A percentile compares a stretch with the other conserved stretches of the same genome.
phyloP scores from a whole-genome alignment of 1,139 yeast genomes.

The Candida mesenterica region DNA sequence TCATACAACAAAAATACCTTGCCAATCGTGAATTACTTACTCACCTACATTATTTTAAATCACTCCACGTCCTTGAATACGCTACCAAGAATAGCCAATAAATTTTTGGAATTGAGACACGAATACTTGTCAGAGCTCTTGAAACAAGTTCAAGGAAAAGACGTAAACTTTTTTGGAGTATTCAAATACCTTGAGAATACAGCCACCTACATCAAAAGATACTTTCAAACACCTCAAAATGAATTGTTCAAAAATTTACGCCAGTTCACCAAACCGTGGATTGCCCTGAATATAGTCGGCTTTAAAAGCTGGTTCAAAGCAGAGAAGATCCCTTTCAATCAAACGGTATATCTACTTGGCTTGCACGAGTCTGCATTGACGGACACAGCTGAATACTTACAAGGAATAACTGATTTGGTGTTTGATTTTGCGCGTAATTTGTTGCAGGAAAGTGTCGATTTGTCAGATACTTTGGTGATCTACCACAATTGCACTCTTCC shows the following conservation, averaged over 20 bases:
- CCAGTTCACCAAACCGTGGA: conserved; percentile 27
- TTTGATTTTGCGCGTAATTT: conserved; percentile 10
- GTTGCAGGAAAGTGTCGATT: conserved; percentile 3
- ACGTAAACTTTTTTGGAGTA: conserved; percentile 27
- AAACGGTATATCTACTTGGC: conserved; percentile 9
- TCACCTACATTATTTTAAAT: conserved; percentile 33
- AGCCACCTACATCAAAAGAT: conserved; percentile 24
- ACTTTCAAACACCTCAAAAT: conserved; percentile 23
- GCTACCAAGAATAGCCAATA: conserved; percentile 21
- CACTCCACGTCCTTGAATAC: conserved; percentile 18
- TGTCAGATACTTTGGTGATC: conserved; percentile 14
- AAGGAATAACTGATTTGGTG: conserved; percentile 9
- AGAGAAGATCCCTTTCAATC: conserved; percentile 13
- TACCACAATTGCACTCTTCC: conserved; percentile 25
- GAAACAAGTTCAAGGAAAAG: conserved; percentile 1
- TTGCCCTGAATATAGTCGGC: conserved; percentile 27
- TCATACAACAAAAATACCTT: conserved; percentile 22
- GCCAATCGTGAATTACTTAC: conserved; percentile 35
- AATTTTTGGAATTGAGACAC: conserved; percentile 27
- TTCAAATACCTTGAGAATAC: conserved; percentile 38
- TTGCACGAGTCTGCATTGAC: conserved; percentile 7
- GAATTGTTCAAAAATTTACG: conserved; percentile 21
- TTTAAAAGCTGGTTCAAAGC: conserved; percentile 30
- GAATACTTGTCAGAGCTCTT: conserved; percentile 20
- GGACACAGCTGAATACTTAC: conserved; percentile 6